Conservation (phyloP, 306 rosid species). For the Cyamopsis tetragonoloba region DNA sequence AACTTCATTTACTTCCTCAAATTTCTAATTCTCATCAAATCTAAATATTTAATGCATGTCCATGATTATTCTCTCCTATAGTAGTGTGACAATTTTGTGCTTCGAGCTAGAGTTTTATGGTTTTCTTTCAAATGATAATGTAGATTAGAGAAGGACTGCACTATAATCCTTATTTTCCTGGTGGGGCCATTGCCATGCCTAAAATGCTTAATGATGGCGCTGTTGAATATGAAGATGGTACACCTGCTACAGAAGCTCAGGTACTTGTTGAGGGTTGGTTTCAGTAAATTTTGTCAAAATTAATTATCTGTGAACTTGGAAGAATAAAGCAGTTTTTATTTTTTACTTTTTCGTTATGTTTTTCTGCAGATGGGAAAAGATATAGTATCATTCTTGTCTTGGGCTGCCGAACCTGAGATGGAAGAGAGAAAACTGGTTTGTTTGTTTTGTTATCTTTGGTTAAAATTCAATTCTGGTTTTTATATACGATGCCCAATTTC, state of each 20-base stretch:
- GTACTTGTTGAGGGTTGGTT: slow-evolving; percentile 32
- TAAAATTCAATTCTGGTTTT: too few species aligned
- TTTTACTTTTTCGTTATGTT: not conserved
- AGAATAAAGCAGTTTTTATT: not conserved
- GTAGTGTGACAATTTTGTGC: not conserved
- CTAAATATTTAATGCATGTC: not conserved
- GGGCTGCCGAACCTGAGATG: slow-evolving; percentile 99
- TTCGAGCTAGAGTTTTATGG: not conserved
- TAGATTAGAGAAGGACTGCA: slow-evolving; percentile 94
- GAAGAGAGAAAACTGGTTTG: slow-evolving; percentile 95
- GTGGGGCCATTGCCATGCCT: slow-evolving; percentile 99
- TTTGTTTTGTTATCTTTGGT: slow-evolving; percentile 18
- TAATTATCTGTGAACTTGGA: not conserved
- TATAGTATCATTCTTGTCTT: slow-evolving; percentile 70
- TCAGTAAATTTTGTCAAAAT: not conserved
- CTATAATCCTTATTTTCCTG: slow-evolving; percentile 96
- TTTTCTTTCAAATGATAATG: slow-evolving; percentile 29
- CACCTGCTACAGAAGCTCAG: slow-evolving; percentile 95
- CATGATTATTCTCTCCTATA: not conserved
- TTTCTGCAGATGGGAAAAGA: slow-evolving; percentile 94
- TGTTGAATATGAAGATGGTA: slow-evolving; percentile 90
- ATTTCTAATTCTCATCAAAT: not conserved
- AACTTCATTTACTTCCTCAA: slow-evolving; percentile 3
- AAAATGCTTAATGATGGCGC: slow-evolving; percentile 98
- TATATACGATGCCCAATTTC: too few species aligned